Base-by-base conservation (phyloP, 257 asterid genomes). In the Nicotiana benthamiana region DNA sequence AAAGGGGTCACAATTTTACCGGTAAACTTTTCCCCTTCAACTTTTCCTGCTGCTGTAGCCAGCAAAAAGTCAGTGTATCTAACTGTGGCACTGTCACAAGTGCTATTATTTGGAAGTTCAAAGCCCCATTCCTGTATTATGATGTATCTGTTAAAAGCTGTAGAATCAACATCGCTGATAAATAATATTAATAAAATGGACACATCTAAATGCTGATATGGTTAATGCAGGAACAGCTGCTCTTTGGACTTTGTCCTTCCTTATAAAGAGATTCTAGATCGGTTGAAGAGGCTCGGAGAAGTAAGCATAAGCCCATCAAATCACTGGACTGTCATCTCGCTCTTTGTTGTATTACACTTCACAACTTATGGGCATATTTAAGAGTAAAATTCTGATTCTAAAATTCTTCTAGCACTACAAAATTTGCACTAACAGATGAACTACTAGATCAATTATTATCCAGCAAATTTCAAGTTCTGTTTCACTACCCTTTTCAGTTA, bases 21-120 rank as follows among this genome's bases (percentile, higher is more conserved):
- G 6, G 87, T 78, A 76, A 75, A 86, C 28, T 89, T 91, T 72
- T 88, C 90, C 51, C 87, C 93, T 75, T 84, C 91, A 65, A 90
- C 88, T 89, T 87, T 90, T 36, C 94, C 95, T 3, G 89, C 84
- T 22, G 93, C 88, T 32, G 95, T 89, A 83, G 90, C 95, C 87
- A 78, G 85, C 88, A 91, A 88, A 90, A 91, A 91, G 57, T 88
- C 93, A 0, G 85, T 89, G 90, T 89, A 91, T 82, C 85, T 88
- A 32, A 56, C 24, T 16, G 89, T 87, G 67, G 91, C 88, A 72
- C 81, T 80, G 72, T 85, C 83, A 59, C 91, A 83, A 36, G 77
- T 40, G 75, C 75, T 84, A 65, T 81, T 90, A 77, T 88, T 82
- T 53, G 91, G 93, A 30, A 91, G 89, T 84, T 91, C 93, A 75